Evolutionary conservation across 78 protist species (phyloP), one percentile per base, ranked within the genome.

Genomic region (Cyanophora paradoxa): DNA sequence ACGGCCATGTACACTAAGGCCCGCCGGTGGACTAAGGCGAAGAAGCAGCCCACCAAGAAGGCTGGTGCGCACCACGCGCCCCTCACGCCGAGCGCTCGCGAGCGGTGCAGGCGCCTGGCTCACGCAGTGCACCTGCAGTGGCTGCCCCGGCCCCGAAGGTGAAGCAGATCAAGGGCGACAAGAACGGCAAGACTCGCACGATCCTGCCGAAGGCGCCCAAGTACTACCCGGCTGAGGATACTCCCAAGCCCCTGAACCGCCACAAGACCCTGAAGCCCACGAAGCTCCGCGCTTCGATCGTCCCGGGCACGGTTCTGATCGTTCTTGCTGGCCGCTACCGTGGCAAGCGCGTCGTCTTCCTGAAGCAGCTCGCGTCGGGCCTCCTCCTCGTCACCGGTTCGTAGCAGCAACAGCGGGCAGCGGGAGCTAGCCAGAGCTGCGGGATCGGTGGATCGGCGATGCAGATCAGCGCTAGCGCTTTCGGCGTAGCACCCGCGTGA

Each of bases 301-400:
- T 87, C 76, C 96, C 97, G 50, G 99, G 99, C 39, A 89, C 97
- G 57, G 95, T 97, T 52, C 76, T 93, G 33, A 93, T 97, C 87
- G 68, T 95, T 57, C 92, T 97, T 2, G 82, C 98, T 41, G 99
- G 99, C 59, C 82, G 82, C 56, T 90, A 78, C 90, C 88, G 86
- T 72, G 99, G 99, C 30, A 68, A 83, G 78, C 91, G 98, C 58
- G 98, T 90, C 33, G 94, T 94, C 41, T 83, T 88, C 89, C 87
- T 95, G 50, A 92, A 91, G 86, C 94, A 90, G 86, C 90, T 90
- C 63, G 52, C 56, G 17, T 82, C 92, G 11, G 98, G 98, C 61
- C 90, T 94, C 28, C 88, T 93, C 28, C 74, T 97, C 41, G 92
- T 97, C 81, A 85, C 96, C 40, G 98, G 89, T 70, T 28, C 61